phyloP scores from a whole-genome alignment of 2,329 filamentous ascomycete genomes.

The Neonectria sp. region DNA sequence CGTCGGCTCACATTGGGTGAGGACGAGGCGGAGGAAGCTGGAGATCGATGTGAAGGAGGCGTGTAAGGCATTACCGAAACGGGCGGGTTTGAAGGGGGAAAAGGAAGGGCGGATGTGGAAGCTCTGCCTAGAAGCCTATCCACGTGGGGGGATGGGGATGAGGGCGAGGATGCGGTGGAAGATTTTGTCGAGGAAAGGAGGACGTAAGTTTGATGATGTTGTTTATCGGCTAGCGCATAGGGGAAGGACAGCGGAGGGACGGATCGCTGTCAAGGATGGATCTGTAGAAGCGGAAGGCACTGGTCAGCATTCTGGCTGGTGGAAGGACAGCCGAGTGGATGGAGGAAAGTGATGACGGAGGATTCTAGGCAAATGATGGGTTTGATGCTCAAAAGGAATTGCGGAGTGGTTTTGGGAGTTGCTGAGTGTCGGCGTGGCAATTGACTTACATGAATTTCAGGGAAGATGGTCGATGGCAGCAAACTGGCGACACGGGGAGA shows the following conservation, averaged over 20 bases:
- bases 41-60: slow-evolving; percentile 79
- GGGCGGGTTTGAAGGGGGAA: slow-evolving; percentile 38
- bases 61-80: slow-evolving; percentile 85
- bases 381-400: neutral
- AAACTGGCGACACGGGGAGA: slow-evolving; percentile 39
- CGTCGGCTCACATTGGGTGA: slow-evolving; percentile 73
- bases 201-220: slow-evolving; percentile 19
- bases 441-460: slow-evolving; percentile 42
- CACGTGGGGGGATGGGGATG: slow-evolving; percentile 34
- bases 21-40: slow-evolving; percentile 70
- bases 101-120: slow-evolving; percentile 40
- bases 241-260: slow-evolving; percentile 30
- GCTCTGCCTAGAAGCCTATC: slow-evolving; percentile 39
- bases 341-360: neutral
- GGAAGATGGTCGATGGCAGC: slow-evolving; percentile 24
- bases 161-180: slow-evolving; percentile 21
- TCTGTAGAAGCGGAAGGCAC: slow-evolving; percentile 43
- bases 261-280: slow-evolving; percentile 35
- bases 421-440: neutral
- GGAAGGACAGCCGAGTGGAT: slow-evolving; percentile 31
- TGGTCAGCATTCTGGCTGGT: slow-evolving; percentile 40
- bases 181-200: neutral
- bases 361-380: neutral
- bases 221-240: slow-evolving; percentile 41
- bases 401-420: neutral